phyloP scores from a whole-genome alignment of 257 asterid genomes.

The Salvia hispanica region DNA sequence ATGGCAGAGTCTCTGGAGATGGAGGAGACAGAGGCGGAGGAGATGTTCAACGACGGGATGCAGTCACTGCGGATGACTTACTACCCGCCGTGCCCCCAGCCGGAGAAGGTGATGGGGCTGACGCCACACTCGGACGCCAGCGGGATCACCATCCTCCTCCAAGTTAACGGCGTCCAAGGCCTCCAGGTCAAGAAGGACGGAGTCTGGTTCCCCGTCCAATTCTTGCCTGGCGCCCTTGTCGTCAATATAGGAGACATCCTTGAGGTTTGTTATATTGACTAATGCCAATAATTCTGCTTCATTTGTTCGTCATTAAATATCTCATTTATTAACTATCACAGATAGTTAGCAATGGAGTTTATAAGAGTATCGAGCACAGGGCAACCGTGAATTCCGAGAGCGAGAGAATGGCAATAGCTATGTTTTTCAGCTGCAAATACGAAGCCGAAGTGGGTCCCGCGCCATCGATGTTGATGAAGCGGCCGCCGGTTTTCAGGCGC shows the following conservation, averaged over 20 bases:
- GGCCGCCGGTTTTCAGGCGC: conserved; percentile 42
- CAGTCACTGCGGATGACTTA: conserved; percentile 61
- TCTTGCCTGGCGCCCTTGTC: conserved; percentile 54
- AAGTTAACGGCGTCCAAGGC: conserved; percentile 68
- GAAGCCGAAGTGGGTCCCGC: conserved; percentile 62
- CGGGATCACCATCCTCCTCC: conserved; percentile 58
- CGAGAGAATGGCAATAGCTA: conserved; percentile 59
- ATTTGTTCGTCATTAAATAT: too few species aligned
- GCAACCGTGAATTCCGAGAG: conserved; percentile 54
- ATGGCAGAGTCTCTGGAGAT: conserved; percentile 47
- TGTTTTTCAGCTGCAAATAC: conserved; percentile 64
- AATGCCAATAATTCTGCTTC: too few species aligned
- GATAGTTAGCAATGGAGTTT: conserved; percentile 70
- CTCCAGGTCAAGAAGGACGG: conserved; percentile 65
- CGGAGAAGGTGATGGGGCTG: conserved; percentile 54
- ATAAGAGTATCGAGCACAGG: conserved; percentile 70
- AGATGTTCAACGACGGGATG: conserved; percentile 60
- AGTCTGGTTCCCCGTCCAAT: conserved; percentile 57
- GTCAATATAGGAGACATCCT: conserved; percentile 66
- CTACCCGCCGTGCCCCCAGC: conserved; percentile 67
- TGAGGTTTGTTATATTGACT: conserved; percentile 28
- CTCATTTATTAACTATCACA: conserved; percentile 22
- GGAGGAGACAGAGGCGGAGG: conserved; percentile 33
- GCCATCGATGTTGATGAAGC: conserved; percentile 26
- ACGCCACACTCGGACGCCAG: conserved; percentile 65